Evolutionary conservation across 2,329 filamentous ascomycete species (phyloP).

Genomic region (Stachybotrys echinatus): DNA sequence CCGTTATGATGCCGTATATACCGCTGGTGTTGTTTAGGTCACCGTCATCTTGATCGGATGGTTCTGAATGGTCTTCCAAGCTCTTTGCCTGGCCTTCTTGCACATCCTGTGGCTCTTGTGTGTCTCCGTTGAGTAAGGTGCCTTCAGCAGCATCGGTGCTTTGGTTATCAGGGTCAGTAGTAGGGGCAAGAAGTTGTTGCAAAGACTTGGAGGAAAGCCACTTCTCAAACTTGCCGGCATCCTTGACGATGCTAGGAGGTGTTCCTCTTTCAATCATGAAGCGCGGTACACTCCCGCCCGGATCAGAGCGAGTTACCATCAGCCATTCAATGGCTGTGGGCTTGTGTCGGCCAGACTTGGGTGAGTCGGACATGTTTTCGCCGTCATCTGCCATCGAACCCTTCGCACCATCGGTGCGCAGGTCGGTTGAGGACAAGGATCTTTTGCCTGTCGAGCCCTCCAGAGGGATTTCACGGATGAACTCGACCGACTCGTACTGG

Average conservation of each 20-base stretch:
- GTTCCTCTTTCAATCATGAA: slow-evolving; percentile 92
- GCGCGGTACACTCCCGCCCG: slow-evolving; percentile 79
- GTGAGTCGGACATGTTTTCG: slow-evolving; percentile 5
- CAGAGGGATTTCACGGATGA: slow-evolving; percentile 76
- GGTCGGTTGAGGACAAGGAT: slow-evolving; percentile 25
- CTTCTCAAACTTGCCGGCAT: slow-evolving; percentile 75
- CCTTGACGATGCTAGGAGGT: slow-evolving; percentile 70
- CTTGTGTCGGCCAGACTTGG: slow-evolving; percentile 17
- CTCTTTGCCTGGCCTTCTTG: neutral
- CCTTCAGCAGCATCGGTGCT: neutral
- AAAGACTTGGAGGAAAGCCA: slow-evolving; percentile 52
- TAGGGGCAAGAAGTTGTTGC: neutral
- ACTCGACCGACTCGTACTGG: slow-evolving; percentile 84
- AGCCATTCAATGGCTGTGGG: slow-evolving; percentile 71
- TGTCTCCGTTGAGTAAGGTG: neutral
- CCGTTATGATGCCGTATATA: slow-evolving; percentile 51
- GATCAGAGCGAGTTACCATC: slow-evolving; percentile 87
- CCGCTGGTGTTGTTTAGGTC: slow-evolving; percentile 30
- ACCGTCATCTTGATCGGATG: neutral
- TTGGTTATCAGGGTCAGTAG: neutral
- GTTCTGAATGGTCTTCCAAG: neutral
- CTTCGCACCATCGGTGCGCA: slow-evolving; percentile 18
- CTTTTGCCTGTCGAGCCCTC: slow-evolving; percentile 29
- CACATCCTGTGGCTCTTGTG: neutral
- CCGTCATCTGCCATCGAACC: slow-evolving; percentile 7